Conservation (phyloP, 495 filamentous ascomycete species). For the Tuber indicum region DNA sequence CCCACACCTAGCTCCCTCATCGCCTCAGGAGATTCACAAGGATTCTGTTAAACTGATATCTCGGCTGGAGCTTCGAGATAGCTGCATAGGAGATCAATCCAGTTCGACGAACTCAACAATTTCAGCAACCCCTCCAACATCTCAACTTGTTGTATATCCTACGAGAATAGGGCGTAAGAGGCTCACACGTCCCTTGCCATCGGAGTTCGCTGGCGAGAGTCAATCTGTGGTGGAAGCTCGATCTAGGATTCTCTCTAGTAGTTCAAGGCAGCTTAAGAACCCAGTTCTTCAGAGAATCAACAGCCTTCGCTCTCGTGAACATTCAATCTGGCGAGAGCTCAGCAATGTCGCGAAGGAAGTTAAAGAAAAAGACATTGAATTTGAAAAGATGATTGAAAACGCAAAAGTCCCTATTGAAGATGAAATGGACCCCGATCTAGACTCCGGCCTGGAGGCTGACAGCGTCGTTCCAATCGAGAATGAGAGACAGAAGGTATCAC, state of each 20-base stretch:
- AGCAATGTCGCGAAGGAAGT: conserved; percentile 14
- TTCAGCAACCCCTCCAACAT: neutral
- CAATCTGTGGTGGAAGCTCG: neutral
- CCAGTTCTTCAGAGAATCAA: conserved; percentile 16
- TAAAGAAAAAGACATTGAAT: conserved; percentile 14
- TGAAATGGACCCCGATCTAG: neutral
- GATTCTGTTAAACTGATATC: neutral
- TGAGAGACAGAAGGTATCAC: neutral
- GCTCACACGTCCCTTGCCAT: neutral
- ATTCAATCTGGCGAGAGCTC: conserved; percentile 19
- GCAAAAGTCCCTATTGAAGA: neutral
- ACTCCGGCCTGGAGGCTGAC: neutral
- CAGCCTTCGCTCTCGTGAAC: conserved; percentile 11
- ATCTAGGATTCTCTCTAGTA: neutral
- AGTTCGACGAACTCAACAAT: neutral
- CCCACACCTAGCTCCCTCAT: neutral
- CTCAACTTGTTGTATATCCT: neutral
- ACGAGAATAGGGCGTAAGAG: neutral
- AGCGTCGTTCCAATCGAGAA: neutral
- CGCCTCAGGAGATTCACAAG: neutral
- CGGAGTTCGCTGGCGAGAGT: neutral
- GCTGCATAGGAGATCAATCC: neutral
- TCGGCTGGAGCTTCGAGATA: neutral
- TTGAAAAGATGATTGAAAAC: conserved; percentile 16
- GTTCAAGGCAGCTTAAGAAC: neutral